Percentiles rank a stretch among this genome's conserved stretches.
Evolutionary conservation across 2,329 filamentous ascomycete species (phyloP).

Genomic region (Rosellinia necatrix): DNA sequence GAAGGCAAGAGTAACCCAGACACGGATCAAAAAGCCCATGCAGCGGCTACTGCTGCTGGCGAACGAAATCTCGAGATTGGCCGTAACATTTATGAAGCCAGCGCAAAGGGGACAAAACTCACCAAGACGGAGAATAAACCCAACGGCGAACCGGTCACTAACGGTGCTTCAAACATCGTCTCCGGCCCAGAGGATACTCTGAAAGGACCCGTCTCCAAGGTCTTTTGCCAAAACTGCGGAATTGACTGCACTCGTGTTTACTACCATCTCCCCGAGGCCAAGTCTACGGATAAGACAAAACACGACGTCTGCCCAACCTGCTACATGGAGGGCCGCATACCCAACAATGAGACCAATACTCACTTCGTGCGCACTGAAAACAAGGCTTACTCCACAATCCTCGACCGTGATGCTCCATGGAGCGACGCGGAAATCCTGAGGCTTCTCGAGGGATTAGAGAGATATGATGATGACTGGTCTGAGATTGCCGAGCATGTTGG

Average conservation of each 20-base stretch:
- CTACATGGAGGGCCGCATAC: conserved; percentile 82
- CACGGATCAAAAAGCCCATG: conserved; percentile 75
- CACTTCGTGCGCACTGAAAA: conserved; percentile 93
- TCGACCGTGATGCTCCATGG: conserved; percentile 88
- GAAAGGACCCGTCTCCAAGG: conserved; percentile 68
- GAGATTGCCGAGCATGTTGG: conserved; percentile 91
- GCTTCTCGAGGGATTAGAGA: conserved; percentile 86
- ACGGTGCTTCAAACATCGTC: conserved; percentile 60
- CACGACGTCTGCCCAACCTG: conserved; percentile 92
- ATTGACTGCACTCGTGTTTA: conserved; percentile 78
- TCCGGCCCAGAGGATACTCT: conserved; percentile 58
- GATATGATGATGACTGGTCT: conserved; percentile 95
- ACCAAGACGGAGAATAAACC: conserved; percentile 72
- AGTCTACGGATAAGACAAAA: conserved; percentile 65
- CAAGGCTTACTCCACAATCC: conserved; percentile 75
- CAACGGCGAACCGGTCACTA: conserved; percentile 74
- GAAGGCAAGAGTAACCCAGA: conserved; percentile 64
- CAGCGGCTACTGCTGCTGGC: conserved; percentile 69
- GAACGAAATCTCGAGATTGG: conserved; percentile 92
- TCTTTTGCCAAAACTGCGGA: conserved; percentile 89
- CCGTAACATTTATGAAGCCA: conserved; percentile 93
- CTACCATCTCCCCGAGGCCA: conserved; percentile 64
- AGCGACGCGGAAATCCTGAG: conserved; percentile 87
- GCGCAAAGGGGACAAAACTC: conserved; percentile 76
- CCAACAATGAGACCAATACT: conserved; percentile 74